phyloP scores from a whole-genome alignment of 106 monocot genomes.

The Dioscorea dumetorum region DNA sequence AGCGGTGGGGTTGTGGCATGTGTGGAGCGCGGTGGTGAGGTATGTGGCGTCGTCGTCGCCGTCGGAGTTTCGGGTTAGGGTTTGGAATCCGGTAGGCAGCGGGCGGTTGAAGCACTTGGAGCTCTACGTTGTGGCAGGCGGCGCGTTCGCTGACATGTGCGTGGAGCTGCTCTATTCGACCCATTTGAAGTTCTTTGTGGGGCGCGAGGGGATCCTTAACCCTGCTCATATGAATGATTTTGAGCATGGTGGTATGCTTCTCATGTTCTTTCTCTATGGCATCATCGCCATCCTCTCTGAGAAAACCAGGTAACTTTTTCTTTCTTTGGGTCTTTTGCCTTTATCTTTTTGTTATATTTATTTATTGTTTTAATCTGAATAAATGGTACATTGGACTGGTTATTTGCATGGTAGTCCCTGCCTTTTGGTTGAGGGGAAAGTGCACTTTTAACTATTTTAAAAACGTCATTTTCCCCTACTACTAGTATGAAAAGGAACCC shows the following conservation, averaged over 20 bases:
- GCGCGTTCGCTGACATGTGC: constrained; percentile 82
- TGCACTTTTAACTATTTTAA: too few species aligned
- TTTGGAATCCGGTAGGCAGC: constrained; percentile 56
- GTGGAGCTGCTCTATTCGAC: constrained; percentile 88
- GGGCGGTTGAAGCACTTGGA: constrained; percentile 55
- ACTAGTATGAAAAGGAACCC: too few species aligned
- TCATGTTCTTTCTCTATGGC: constrained; percentile 98
- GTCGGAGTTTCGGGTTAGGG: constrained; percentile 49
- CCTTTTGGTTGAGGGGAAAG: too few species aligned
- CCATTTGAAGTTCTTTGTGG: constrained; percentile 65
- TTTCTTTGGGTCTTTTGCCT: background rate
- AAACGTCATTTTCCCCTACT: too few species aligned
- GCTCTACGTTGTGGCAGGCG: constrained; percentile 72
- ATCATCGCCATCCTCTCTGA: constrained; percentile 59
- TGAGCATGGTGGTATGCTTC: constrained; percentile 95
- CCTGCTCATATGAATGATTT: constrained; percentile 94
- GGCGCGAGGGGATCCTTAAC: constrained; percentile 48
- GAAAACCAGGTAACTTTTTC: constrained; percentile 48
- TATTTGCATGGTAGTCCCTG: too few species aligned
- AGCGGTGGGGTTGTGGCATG: constrained; percentile 75
- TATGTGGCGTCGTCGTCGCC: constrained; percentile 61
- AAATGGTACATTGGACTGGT: too few species aligned
- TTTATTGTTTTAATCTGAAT: too few species aligned
- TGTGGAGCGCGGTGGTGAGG: constrained; percentile 61
- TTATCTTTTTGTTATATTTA: background rate